Base-by-base conservation (phyloP, 768 basidiomycete species). In the Lentinula sp. region DNA sequence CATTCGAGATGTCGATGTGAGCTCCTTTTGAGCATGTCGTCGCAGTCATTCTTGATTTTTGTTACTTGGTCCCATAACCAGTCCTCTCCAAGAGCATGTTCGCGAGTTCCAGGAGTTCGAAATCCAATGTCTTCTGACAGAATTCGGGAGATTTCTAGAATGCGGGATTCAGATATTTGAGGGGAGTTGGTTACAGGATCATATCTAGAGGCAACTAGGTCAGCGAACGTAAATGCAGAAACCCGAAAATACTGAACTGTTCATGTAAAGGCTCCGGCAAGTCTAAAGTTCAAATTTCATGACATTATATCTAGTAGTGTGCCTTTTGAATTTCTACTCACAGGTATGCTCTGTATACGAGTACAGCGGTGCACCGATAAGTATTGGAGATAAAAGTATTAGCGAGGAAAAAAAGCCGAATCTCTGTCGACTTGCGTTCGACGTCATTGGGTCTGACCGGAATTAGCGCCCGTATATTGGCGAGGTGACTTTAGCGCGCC, bases 71-170 rank as follows among this genome's bases (percentile, higher is more conserved):
- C 74, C 20, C 87, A 68, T 81, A 95, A 86, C 86, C 93, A 98
- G 28, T 79, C 74, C 66, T 97, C 95, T 3, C 90, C 93, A 32
- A 85, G 70, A 0, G 91, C 89, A 74, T 96, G 93, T 70, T 98
- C 94, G 36, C 80, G 79, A 0, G 95, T 94, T 0, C 96, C 96
- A 9, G 96, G 91, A 0, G 91, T 97, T 52, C 96, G 81, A 73
- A 86, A 98, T 1, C 95, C 95, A 50, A 95, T 93, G 5, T 84
- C 86, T 69, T 95, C 93, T 0, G 93, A 92, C 6, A 93, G 81
- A 61, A 86, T 72, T 64, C 81, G 84, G 3, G 86, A 82, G 50
- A 85, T 75, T 6, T 76, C 78, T 2, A 91, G 81, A 56, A 93
- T 88, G 13, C 81, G 82, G 0, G 81, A 68, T 70, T 92, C 90